Evolutionary conservation across 352 stramenopile species (phyloP), one percentile per base, ranked within the genome.

Genomic region (Phytophthora palmivora): DNA sequence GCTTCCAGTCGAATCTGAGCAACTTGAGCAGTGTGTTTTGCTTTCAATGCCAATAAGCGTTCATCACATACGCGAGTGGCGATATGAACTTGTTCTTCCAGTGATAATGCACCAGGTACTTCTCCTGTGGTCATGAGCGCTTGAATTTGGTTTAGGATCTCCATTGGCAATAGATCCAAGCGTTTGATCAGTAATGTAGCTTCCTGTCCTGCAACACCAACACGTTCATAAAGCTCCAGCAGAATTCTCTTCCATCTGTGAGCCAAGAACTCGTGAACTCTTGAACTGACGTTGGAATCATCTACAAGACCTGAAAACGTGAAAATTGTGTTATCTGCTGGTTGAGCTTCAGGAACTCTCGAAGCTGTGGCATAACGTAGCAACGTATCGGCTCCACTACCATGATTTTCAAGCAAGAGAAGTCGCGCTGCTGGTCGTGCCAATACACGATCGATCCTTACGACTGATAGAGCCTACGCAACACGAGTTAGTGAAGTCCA

Each of bases 81-180:
- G 6, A 94, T 42, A 8, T 81, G 64, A 21, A 90, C 83, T 43
- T 94, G 85, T 2, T 94, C 83, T 33, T 89, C 79, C 0, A 91
- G 48, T 0, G 79, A 66, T 46, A 94, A 82, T 2, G 63, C 54
- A 1, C 79, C 76, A 3, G 85, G 70, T 2, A 92, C 77, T 68
- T 92, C 85, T 14, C 85, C 81, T 5, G 74, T 76, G 1, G 73
- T 51, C 46, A 91, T 76, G 5, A 94, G 58, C 10, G 56, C 59
- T 22, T 88, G 44, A 2, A 94, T 24, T 12, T 92, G 70, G 22
- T 57, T 81, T 2, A 86, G 7, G 2, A 87, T 63, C 0, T 2
- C 5, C 2, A 37, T 5, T 2, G 85, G 70, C 10, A 88, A 60
- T n/a, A 74, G 24, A 5, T 88, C 58, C 0, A 88, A 15, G 2